phyloP scores from a whole-genome alignment of 768 basidiomycete species.

The Coprinopsis strossmayeri region DNA sequence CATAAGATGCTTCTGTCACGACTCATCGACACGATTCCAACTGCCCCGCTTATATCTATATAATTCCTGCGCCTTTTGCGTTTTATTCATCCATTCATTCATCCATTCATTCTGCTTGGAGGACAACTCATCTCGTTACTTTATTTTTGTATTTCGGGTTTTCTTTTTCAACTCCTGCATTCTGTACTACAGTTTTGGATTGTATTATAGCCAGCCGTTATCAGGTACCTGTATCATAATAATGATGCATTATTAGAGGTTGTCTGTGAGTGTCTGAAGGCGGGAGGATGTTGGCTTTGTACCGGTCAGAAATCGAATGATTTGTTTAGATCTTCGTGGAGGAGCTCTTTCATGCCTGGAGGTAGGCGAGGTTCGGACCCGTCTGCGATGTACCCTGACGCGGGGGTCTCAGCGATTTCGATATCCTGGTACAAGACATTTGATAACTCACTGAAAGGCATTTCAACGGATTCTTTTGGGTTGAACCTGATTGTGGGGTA shows the following conservation, averaged over 20 bases:
- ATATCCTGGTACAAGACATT: conserved; percentile 12
- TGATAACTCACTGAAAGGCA: conserved; percentile 80
- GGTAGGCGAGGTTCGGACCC: conserved; percentile 70
- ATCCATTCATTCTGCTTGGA: neutral
- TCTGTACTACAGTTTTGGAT: neutral
- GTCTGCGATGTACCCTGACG: conserved; percentile 41
- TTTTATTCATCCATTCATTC: neutral
- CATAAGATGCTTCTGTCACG: too few species aligned
- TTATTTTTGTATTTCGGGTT: neutral
- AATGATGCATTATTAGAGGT: too few species aligned
- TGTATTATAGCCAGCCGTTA: too few species aligned
- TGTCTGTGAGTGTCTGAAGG: too few species aligned
- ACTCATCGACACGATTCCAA: too few species aligned
- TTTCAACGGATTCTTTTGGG: conserved; percentile 86
- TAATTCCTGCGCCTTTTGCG: neutral
- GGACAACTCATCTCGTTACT: conserved; percentile 3
- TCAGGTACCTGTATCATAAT: too few species aligned
- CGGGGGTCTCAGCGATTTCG: neutral
- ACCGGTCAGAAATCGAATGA: conserved; percentile 67
- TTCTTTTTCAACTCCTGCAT: neutral
- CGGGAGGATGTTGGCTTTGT: neutral
- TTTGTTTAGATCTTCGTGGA: conserved; percentile 83
- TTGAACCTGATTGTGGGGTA: conserved; percentile 89
- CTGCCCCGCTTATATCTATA: neutral
- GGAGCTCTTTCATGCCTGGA: conserved; percentile 81